Evolutionary conservation across 225 moss, liverwort and hornwort species (phyloP).

Genomic region (Physcomitrium patens): DNA sequence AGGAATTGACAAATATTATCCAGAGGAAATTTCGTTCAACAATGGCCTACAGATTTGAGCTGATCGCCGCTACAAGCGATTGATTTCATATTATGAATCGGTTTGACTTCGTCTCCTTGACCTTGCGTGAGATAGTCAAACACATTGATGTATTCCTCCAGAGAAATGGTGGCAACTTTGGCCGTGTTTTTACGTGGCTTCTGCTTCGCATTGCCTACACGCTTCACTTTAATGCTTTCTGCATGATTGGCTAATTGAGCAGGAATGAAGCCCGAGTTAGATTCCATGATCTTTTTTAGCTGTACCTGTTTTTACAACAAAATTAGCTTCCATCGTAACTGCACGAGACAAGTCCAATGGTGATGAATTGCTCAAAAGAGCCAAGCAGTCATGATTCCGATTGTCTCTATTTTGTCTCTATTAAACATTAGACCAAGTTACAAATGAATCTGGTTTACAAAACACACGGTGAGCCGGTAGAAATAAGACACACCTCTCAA

Average conservation of each 20-base stretch:
- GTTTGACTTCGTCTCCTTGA: constrained; percentile 29
- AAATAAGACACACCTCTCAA: not conserved
- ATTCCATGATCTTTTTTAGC: not conserved
- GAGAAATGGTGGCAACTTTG: constrained; percentile 6
- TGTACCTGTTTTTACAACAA: not conserved
- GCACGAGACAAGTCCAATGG: not conserved
- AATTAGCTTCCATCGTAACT: not conserved
- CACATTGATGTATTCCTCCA: constrained; percentile 22
- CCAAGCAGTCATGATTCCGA: not conserved
- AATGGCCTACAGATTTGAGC: constrained; percentile 12
- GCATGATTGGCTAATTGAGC: not conserved
- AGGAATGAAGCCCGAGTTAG: not conserved
- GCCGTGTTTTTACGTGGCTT: not conserved
- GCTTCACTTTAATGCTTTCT: not conserved
- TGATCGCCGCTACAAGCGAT: not conserved
- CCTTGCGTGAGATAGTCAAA: constrained; percentile 29
- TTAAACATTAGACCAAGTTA: not conserved
- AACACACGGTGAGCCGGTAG: not conserved
- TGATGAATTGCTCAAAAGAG: not conserved
- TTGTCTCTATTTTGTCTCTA: no score
- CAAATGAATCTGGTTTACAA: not conserved
- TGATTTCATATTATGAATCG: not conserved
- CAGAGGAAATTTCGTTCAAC: not conserved
- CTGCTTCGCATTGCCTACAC: not conserved
- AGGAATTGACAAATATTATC: not conserved